Percentiles rank a stretch among this genome's conserved stretches.
These are phyloP conservation scores for Dendryphion nanum DNA, from an alignment of 2,329 filamentous ascomycete species.

Conservation along the genomic window DNA sequence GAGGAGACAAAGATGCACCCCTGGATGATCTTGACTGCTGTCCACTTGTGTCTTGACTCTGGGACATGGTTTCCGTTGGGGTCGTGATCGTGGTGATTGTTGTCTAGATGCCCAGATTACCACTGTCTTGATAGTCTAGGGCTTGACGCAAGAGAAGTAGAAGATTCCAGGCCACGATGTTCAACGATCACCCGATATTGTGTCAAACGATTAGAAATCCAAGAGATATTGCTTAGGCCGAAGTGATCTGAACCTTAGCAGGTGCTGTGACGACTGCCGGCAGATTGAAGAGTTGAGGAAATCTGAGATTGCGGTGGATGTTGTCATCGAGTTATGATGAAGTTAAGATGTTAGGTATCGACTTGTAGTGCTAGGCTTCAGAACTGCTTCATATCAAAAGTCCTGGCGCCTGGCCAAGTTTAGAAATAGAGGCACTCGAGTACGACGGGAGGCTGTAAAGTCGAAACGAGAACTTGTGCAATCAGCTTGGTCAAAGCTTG, in stretches of 20 bases:
- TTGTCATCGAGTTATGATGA: constrained; percentile 8
- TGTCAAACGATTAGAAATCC: too few species aligned
- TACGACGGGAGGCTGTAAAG: constrained; percentile 11
- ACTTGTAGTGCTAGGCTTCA: constrained; percentile 6
- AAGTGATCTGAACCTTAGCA: too few species aligned
- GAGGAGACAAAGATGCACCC: constrained; percentile 13
- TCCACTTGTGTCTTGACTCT: constrained; percentile 13
- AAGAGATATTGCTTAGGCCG: too few species aligned
- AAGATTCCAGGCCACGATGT: too few species aligned
- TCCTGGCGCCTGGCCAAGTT: constrained; percentile 22
- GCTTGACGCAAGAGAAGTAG: too few species aligned
- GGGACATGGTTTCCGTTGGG: constrained; percentile 29
- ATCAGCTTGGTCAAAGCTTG: constrained; percentile 13
- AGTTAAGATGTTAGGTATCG: constrained; percentile 6
- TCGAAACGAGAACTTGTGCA: constrained; percentile 10
- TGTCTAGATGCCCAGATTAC: too few species aligned
- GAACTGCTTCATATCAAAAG: constrained; percentile 16
- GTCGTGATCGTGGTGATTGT: too few species aligned
- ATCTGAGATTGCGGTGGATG: too few species aligned
- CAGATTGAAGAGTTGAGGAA: too few species aligned
- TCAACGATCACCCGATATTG: too few species aligned
- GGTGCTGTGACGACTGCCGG: too few species aligned
- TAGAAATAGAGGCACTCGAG: constrained; percentile 12
- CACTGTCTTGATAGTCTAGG: too few species aligned
- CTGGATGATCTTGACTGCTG: constrained; percentile 16